phyloP scores from a whole-genome alignment of 2,329 filamentous ascomycete species.

The Cladosporium austrohemisphaericum region DNA sequence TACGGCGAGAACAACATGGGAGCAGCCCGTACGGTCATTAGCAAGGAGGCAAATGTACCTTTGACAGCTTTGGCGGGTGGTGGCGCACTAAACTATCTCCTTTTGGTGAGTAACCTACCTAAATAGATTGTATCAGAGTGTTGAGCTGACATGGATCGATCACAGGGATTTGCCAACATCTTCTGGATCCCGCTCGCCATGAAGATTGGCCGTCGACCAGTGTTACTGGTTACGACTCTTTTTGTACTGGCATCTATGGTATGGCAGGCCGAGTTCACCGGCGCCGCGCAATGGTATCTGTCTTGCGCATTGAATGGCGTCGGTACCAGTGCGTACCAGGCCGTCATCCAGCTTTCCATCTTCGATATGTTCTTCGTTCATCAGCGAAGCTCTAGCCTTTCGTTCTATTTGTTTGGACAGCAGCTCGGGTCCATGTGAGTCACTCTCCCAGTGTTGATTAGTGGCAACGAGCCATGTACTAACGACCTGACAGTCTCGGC shows the following conservation, averaged over 20 bases:
- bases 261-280: conserved; percentile 32
- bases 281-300: conserved; percentile 32
- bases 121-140: neutral
- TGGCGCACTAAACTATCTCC: conserved; percentile 40
- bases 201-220: conserved; percentile 39
- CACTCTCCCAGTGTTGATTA: no score
- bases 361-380: conserved; percentile 41
- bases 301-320: conserved; percentile 31
- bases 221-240: conserved; percentile 35
- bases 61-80: conserved; percentile 42
- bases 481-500: conserved; percentile 22
- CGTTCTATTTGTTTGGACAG: conserved; percentile 36
- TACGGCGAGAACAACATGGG: conserved; percentile 42
- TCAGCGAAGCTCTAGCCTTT: conserved; percentile 31
- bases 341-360: conserved; percentile 39
- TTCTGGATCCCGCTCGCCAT: conserved; percentile 39
- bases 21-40: conserved; percentile 42
- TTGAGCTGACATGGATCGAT: neutral
- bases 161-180: conserved; percentile 32
- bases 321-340: conserved; percentile 38
- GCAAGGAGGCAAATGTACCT: conserved; percentile 36
- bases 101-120: conserved; percentile 23
- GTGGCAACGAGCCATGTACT: no score
- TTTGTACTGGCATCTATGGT: conserved; percentile 31
- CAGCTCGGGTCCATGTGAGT: conserved; percentile 36